Percentiles rank a stretch among this genome's conserved stretches.
Evolutionary conservation across 345 rosid genomes (phyloP).

Genomic region (Eucalyptus erythrocorys): DNA sequence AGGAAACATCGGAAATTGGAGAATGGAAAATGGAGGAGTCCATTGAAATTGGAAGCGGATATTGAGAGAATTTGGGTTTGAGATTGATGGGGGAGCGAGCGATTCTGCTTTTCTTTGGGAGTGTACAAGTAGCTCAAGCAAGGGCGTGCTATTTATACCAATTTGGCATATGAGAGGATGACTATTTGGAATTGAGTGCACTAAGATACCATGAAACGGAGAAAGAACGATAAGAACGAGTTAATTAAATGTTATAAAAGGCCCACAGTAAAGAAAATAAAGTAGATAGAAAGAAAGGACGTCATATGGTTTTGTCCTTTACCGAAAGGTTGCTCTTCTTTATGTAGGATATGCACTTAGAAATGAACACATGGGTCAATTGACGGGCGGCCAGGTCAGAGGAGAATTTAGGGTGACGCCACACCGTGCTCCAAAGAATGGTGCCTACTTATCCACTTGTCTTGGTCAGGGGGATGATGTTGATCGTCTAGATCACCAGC

Average conservation of each 20-base stretch:
- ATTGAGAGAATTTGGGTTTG: not conserved
- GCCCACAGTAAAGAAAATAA: not conserved
- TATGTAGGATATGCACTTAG: not conserved
- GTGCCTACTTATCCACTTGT: not conserved
- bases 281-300: not conserved
- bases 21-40: not conserved
- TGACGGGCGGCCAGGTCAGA: slow-evolving; percentile 13
- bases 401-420: not conserved
- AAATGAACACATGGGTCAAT: slow-evolving; percentile 25
- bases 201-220: not conserved
- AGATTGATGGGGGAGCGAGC: not conserved
- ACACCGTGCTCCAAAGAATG: not conserved
- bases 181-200: not conserved
- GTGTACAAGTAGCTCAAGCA: not conserved
- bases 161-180: not conserved
- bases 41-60: not conserved
- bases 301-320: not conserved
- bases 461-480: not conserved
- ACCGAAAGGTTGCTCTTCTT: not conserved
- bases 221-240: not conserved
- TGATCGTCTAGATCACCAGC: not conserved
- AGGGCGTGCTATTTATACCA: not conserved
- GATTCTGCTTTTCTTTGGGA: not conserved
- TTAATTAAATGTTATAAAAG: not conserved
- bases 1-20: not conserved